phyloP scores from a whole-genome alignment of 208 protist species.

The Dictyostelium gargantuum region DNA sequence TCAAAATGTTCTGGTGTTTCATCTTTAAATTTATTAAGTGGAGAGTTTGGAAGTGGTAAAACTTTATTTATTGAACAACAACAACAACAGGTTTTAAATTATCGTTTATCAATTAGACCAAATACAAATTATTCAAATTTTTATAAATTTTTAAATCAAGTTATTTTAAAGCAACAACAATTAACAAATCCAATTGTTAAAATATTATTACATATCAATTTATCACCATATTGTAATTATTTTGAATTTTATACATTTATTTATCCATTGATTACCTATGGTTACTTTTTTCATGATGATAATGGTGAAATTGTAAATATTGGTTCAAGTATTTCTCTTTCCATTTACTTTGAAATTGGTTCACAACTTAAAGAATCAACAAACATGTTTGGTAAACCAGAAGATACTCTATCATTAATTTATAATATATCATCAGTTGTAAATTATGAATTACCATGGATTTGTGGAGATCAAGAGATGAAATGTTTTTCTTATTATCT shows the following conservation, averaged over 20 bases:
- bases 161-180: not conserved
- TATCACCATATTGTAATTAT: slow-evolving; percentile 42
- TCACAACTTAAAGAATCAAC: not conserved
- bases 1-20: not conserved
- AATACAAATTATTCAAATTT: not conserved
- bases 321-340: not conserved
- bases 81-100: not conserved
- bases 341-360: slow-evolving; percentile 36
- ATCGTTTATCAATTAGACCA: not conserved
- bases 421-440: not conserved
- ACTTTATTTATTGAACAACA: not conserved
- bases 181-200: too few species aligned
- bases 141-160: not conserved
- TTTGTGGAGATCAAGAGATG: not conserved
- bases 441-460: not conserved
- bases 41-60: slow-evolving; percentile 22
- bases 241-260: slow-evolving; percentile 7
- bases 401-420: not conserved
- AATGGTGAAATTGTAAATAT: not conserved
- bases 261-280: slow-evolving; percentile 35
- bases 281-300: slow-evolving; percentile 11
- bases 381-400: not conserved
- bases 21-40: not conserved
- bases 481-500: slow-evolving; percentile 13
- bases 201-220: not conserved